These are phyloP conservation scores for Candida sithepensis DNA, from an alignment of 805 yeast genomes.

Conservation along the genomic window DNA sequence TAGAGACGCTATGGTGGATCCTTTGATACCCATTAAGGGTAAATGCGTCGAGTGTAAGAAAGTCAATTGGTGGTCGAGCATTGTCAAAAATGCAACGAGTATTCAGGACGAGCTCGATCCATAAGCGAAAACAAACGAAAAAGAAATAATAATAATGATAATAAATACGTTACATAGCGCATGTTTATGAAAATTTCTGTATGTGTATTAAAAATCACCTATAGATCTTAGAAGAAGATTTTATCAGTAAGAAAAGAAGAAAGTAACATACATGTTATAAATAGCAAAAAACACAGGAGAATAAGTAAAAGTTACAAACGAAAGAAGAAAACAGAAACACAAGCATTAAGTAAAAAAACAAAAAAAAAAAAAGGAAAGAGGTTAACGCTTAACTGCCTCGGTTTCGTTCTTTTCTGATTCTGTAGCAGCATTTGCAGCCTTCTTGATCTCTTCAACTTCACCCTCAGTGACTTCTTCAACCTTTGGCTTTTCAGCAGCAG, in stretches of 20 bases:
- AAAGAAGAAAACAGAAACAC: background rate
- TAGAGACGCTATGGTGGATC: slow-evolving; percentile 4
- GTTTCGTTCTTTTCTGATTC: slow-evolving; percentile 27
- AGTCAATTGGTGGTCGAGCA: slow-evolving; percentile 27
- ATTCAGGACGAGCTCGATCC: slow-evolving; percentile 4
- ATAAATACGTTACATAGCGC: too few relatives aligned
- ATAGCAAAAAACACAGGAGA: background rate
- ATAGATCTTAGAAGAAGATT: background rate
- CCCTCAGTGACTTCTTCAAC: slow-evolving; percentile 7
- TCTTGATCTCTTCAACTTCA: slow-evolving; percentile 9
- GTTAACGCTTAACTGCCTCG: slow-evolving; percentile 25
- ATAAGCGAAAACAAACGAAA: too few relatives aligned
- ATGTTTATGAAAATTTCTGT: too few relatives aligned
- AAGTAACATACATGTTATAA: background rate
- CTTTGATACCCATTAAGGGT: slow-evolving; percentile 26
- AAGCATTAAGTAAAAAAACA: background rate
- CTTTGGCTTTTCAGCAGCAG: slow-evolving; percentile 2
- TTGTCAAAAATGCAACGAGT: slow-evolving; percentile 21
- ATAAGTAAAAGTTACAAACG: background rate
- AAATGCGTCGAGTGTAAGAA: slow-evolving; percentile 23
- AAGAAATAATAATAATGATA: too few relatives aligned
- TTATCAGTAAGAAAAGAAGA: background rate
- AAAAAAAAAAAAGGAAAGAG: slow-evolving; percentile 2
- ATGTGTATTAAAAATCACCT: too few relatives aligned
- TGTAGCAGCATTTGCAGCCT: slow-evolving; percentile 12